Evolutionary conservation across 2,329 filamentous ascomycete species (phyloP).

Genomic region (Sporothrix brunneoviolacea): DNA sequence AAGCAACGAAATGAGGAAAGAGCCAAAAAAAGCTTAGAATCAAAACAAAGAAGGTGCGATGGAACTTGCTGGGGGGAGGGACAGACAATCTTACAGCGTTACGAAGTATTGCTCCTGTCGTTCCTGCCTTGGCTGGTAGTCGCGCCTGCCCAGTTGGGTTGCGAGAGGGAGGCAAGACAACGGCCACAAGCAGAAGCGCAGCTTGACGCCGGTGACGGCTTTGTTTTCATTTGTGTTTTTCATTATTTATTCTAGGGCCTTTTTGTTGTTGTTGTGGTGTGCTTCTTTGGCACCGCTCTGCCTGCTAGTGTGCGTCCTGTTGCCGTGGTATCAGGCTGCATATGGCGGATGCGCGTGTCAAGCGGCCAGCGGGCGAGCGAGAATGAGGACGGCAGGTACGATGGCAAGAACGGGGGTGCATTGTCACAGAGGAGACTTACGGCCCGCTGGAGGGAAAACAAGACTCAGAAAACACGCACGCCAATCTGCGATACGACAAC

Average conservation of each 20-base stretch:
- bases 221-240: background rate
- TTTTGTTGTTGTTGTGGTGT: background rate
- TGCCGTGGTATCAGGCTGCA: slow-evolving; percentile 15
- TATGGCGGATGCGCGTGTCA: slow-evolving; percentile 3
- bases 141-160: slow-evolving; percentile 14
- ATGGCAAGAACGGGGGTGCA: too few species aligned
- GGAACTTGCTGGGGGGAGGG: slow-evolving; percentile 6
- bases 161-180: background rate
- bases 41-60: slow-evolving; percentile 15
- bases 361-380: background rate
- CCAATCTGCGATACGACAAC: background rate
- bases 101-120: too few species aligned
- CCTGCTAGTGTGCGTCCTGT: slow-evolving; percentile 4
- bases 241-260: background rate
- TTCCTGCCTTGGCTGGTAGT: background rate
- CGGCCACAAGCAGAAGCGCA: slow-evolving; percentile 1
- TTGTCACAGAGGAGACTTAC: too few species aligned
- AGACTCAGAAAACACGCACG: background rate
- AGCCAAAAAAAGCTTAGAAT: slow-evolving; percentile 1
- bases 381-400: background rate
- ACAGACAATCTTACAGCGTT: background rate
- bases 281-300: background rate
- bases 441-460: too few species aligned
- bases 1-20: slow-evolving; percentile 10
- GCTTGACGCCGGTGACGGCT: too few species aligned